Percentiles rank a stretch among this genome's conserved stretches.
Evolutionary conservation across 208 protist genomes (phyloP).

Genomic region (Acanthamoeba triangularis): DNA sequence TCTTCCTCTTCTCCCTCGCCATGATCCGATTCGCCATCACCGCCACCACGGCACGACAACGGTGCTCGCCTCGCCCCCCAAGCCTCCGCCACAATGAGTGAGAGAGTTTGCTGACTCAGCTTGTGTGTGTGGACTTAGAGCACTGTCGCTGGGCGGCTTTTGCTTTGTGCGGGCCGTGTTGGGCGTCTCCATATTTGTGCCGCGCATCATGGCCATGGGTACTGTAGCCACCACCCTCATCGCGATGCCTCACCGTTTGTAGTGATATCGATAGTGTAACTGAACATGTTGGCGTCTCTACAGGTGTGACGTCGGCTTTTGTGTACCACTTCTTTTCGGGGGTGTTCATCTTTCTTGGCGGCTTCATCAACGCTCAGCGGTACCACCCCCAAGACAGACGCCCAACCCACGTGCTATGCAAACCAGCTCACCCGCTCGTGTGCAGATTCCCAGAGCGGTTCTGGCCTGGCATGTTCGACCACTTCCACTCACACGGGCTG

Average conservation of each 20-base stretch:
- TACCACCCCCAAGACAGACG: background rate
- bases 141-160: slow-evolving; percentile 23
- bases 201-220: slow-evolving; percentile 54
- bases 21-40: slow-evolving; percentile 36
- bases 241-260: background rate
- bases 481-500: slow-evolving; percentile 67
- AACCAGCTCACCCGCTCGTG: background rate
- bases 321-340: slow-evolving; percentile 56
- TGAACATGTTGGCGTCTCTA: background rate
- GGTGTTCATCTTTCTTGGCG: slow-evolving; percentile 56
- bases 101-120: background rate
- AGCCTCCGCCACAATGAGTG: too few species aligned
- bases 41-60: background rate
- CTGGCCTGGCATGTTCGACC: slow-evolving; percentile 50
- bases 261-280: background rate
- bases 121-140: background rate
- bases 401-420: background rate
- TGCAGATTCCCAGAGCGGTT: slow-evolving; percentile 59
- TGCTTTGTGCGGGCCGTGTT: slow-evolving; percentile 23
- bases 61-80: background rate
- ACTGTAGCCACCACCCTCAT: background rate
- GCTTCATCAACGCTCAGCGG: slow-evolving; percentile 61
- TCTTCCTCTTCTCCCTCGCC: slow-evolving; percentile 63
- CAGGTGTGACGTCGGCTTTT: slow-evolving; percentile 32
- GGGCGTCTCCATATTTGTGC: slow-evolving; percentile 31